Evolutionary conservation across 371 early-diverging fungal genomes (phyloP).

Genomic region (Mucor circinelloides): DNA sequence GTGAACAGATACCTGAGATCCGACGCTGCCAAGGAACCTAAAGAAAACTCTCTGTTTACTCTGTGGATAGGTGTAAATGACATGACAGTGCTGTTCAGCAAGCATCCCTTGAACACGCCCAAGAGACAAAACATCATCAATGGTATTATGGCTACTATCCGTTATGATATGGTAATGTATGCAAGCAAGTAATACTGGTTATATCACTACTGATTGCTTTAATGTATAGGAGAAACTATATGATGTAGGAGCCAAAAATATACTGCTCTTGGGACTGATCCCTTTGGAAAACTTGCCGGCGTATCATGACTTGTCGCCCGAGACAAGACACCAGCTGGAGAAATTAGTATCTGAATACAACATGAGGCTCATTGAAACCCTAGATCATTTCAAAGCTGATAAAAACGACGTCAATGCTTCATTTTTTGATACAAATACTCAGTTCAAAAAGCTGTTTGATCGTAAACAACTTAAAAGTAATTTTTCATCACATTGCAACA

Average conservation of each 20-base stretch:
- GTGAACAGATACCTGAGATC: background rate
- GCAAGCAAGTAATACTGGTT: too few relatives aligned
- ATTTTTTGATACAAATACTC: slow-evolving; percentile 4
- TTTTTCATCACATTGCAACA: background rate
- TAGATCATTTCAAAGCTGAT: background rate
- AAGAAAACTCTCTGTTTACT: background rate
- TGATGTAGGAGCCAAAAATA: background rate
- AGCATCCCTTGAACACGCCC: background rate
- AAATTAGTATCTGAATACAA: slow-evolving; percentile 9
- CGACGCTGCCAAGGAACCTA: background rate
- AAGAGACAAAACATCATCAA: background rate
- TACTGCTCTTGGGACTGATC: slow-evolving; percentile 14
- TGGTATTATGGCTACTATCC: background rate
- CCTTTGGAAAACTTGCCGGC: slow-evolving; percentile 11
- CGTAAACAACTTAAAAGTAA: background rate
- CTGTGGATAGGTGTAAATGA: slow-evolving; percentile 25
- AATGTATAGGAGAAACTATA: background rate
- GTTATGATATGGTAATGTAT: slow-evolving; percentile 2
- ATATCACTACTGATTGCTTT: background rate
- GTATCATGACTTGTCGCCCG: background rate
- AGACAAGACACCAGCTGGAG: background rate
- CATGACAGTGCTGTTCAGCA: slow-evolving; percentile 9
- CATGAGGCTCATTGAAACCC: background rate
- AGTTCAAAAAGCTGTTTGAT: background rate
- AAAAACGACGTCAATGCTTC: background rate